A percentile compares a stretch with the other conserved stretches of the same genome.
Conservation (phyloP, 2,329 filamentous ascomycete genomes). For the Aureobasidium namibiae region DNA sequence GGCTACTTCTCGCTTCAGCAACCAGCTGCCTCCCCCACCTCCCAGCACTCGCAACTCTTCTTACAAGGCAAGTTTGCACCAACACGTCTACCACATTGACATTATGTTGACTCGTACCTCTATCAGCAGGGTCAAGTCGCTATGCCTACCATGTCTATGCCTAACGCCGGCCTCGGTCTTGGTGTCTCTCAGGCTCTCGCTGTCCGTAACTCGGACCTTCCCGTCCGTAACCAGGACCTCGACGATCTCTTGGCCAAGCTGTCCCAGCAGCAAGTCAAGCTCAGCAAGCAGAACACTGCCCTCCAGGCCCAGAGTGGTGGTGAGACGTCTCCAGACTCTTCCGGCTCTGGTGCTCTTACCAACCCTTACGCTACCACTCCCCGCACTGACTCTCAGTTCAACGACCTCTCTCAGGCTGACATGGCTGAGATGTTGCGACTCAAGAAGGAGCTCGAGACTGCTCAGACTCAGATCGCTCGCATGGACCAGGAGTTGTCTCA, state of each 20-base stretch:
- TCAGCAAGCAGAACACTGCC: conserved; percentile 51
- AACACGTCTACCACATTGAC: background rate
- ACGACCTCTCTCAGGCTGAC: conserved; percentile 25
- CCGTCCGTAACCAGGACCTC: conserved; percentile 38
- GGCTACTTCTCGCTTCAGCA: conserved; percentile 28
- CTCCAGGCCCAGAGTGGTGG: conserved; percentile 30
- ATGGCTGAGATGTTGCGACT: conserved; percentile 58
- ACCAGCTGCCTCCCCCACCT: conserved; percentile 19
- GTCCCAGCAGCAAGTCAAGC: conserved; percentile 58
- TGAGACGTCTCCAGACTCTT: conserved; percentile 20
- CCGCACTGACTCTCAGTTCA: conserved; percentile 17
- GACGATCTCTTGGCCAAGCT: conserved; percentile 67
- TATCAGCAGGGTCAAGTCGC: background rate
- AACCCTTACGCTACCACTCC: conserved; percentile 25
- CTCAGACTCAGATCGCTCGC: conserved; percentile 60
- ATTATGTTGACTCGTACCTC: background rate
- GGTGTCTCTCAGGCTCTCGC: background rate
- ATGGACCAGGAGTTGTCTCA: conserved; percentile 65
- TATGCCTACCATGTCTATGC: background rate
- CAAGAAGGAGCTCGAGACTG: conserved; percentile 62
- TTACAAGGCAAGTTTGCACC: background rate
- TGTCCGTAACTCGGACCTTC: no score
- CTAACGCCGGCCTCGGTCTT: background rate
- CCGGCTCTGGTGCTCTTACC: conserved; percentile 23
- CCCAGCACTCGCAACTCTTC: background rate